phyloP scores from a whole-genome alignment of 768 basidiomycete genomes.

The Leccinum variicolor region DNA sequence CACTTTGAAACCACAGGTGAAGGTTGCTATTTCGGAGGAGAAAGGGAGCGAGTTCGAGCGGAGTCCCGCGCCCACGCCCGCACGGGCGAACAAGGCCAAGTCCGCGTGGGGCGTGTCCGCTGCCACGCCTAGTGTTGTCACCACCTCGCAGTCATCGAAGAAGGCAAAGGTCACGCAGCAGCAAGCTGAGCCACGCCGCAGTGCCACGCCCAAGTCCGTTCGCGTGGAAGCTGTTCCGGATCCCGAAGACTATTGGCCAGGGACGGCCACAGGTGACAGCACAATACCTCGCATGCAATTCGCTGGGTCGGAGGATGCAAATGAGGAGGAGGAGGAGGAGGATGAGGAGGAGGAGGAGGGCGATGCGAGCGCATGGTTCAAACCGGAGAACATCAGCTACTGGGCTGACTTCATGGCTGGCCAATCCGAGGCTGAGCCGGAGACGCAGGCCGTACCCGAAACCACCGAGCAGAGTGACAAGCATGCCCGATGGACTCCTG shows the following conservation, averaged over 20 bases:
- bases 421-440: conserved; percentile 9
- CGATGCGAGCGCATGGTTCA: conserved; percentile 22
- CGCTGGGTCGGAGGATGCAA: conserved; percentile 4
- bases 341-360: conserved; percentile 25
- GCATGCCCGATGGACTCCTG: conserved; percentile 28
- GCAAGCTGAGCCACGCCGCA: conserved; percentile 7
- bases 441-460: not conserved
- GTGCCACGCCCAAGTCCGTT: conserved; percentile 8
- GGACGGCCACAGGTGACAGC: not conserved
- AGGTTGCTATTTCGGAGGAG: conserved; percentile 17
- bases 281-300: conserved; percentile 8
- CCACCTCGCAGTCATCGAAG: conserved; percentile 9
- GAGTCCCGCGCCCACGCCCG: not conserved
- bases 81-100: conserved; percentile 17
- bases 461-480: conserved; percentile 8
- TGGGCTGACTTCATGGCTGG: conserved; percentile 29
- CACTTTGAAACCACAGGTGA: conserved; percentile 15
- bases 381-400: conserved; percentile 23
- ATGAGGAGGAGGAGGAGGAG: conserved; percentile 16
- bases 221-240: conserved; percentile 15
- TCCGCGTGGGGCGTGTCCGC: conserved; percentile 10
- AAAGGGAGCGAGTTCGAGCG: conserved; percentile 15
- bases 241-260: conserved; percentile 9
- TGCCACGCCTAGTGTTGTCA: not conserved
- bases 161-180: conserved; percentile 15